Conservation (phyloP, 768 basidiomycete species). For the Auriscalpium orientale region DNA sequence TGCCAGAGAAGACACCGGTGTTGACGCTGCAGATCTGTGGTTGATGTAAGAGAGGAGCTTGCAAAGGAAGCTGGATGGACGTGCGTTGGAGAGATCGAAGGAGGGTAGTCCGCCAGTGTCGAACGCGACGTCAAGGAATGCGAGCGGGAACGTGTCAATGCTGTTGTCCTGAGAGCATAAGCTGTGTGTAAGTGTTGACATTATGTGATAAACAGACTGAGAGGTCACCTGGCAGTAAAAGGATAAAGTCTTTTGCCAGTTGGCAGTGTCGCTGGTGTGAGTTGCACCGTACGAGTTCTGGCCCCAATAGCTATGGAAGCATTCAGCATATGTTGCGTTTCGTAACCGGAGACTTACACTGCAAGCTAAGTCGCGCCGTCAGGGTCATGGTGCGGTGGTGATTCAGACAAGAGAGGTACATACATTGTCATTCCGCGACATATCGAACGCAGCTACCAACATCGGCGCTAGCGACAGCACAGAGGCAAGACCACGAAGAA, state of each 20-base stretch:
- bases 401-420: conserved; percentile 5
- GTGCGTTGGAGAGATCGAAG: conserved; percentile 54
- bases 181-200: neutral
- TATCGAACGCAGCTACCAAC: conserved; percentile 24
- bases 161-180: conserved; percentile 36
- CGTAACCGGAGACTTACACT: conserved; percentile 16
- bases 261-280: conserved; percentile 28
- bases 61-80: conserved; percentile 6
- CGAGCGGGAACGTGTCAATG: conserved; percentile 53
- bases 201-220: neutral
- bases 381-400: neutral
- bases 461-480: neutral
- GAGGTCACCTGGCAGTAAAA: conserved; percentile 43
- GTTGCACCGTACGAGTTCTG: conserved; percentile 56
- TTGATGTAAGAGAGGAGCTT: neutral
- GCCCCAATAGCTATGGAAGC: conserved; percentile 38
- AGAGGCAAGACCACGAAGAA: too few species aligned
- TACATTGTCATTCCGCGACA: conserved; percentile 32
- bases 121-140: conserved; percentile 56
- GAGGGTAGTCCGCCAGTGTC: conserved; percentile 49
- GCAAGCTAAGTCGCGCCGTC: conserved; percentile 17
- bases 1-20: conserved; percentile 55
- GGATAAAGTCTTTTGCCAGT: conserved; percentile 44
- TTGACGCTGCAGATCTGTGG: conserved; percentile 58
- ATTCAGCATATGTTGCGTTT: neutral